phyloP scores from a whole-genome alignment of 2,329 filamentous ascomycete species.

The Pseudocercospora crystallina region DNA sequence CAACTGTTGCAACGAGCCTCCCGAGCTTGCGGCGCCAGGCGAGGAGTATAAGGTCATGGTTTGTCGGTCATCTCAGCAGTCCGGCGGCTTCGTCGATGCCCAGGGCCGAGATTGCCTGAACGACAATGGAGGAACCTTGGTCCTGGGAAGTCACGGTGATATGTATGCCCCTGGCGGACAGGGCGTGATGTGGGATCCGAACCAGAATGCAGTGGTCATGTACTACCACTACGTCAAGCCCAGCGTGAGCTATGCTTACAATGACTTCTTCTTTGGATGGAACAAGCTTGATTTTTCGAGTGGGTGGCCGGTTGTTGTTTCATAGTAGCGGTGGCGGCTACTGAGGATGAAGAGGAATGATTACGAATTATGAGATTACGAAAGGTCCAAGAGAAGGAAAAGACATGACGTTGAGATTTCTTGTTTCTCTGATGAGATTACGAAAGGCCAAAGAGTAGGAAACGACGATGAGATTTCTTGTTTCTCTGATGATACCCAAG shows the following conservation, averaged over 20 bases:
- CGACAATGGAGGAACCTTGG: slow-evolving; percentile 58
- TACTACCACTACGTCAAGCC: slow-evolving; percentile 59
- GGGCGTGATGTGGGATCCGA: slow-evolving; percentile 55
- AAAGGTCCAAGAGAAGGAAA: too few relatives aligned
- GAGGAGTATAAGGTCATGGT: slow-evolving; percentile 65
- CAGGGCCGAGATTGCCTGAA: slow-evolving; percentile 53
- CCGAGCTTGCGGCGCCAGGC: slow-evolving; percentile 43
- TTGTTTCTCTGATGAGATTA: too few relatives aligned
- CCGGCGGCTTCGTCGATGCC: slow-evolving; percentile 58
- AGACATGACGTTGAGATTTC: too few relatives aligned
- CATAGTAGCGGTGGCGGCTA: not conserved
- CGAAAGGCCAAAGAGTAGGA: too few relatives aligned
- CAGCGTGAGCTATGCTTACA: slow-evolving; percentile 23
- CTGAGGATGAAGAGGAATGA: too few relatives aligned
- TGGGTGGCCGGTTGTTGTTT: slow-evolving; percentile 24
- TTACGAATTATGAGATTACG: too few relatives aligned
- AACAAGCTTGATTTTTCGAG: slow-evolving; percentile 23
- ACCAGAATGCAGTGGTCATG: slow-evolving; percentile 50
- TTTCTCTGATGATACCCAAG: too few relatives aligned
- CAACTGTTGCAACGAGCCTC: slow-evolving; percentile 37
- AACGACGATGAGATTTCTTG: too few relatives aligned
- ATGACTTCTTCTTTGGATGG: slow-evolving; percentile 29
- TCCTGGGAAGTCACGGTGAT: slow-evolving; percentile 59
- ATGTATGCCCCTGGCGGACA: slow-evolving; percentile 67
- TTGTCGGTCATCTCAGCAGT: slow-evolving; percentile 55